Percentiles rank a stretch among this genome's conserved stretches.
Evolutionary conservation across 1,284 basidiomycete genomes (phyloP).

Genomic region (Moniliophthora roreri): DNA sequence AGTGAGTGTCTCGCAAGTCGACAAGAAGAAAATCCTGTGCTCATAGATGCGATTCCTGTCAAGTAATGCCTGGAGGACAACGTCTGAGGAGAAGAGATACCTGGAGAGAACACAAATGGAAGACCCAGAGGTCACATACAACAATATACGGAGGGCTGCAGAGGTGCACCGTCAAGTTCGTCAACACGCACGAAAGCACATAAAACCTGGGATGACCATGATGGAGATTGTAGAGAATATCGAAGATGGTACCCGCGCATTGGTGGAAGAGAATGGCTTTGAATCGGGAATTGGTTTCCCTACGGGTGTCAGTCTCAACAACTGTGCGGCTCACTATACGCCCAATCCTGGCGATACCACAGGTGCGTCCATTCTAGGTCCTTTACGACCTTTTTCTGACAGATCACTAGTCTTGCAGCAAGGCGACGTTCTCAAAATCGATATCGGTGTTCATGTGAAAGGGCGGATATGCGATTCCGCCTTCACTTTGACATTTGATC

Average conservation of each 20-base stretch:
- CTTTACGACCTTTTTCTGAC: not conserved
- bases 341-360: slow-evolving; percentile 94
- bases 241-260: slow-evolving; percentile 86
- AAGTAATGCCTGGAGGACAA: slow-evolving; percentile 85
- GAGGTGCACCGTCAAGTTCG: slow-evolving; percentile 98
- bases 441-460: slow-evolving; percentile 96
- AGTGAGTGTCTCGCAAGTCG: slow-evolving; percentile 49
- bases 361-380: slow-evolving; percentile 45
- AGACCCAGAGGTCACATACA: slow-evolving; percentile 83
- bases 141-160: slow-evolving; percentile 86
- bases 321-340: slow-evolving; percentile 96
- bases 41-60: slow-evolving; percentile 8
- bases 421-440: slow-evolving; percentile 94
- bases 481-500: slow-evolving; percentile 91
- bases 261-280: slow-evolving; percentile 90
- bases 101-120: slow-evolving; percentile 76
- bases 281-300: slow-evolving; percentile 92
- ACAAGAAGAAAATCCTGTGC: slow-evolving; percentile 1
- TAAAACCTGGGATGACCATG: slow-evolving; percentile 94
- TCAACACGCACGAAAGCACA: slow-evolving; percentile 76
- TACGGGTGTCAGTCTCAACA: slow-evolving; percentile 93
- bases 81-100: slow-evolving; percentile 89
- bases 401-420: slow-evolving; percentile 21
- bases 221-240: slow-evolving; percentile 94
- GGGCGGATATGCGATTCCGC: slow-evolving; percentile 95